A percentile compares a stretch with the other conserved stretches of the same genome.
phyloP scores from a whole-genome alignment of 2,329 filamentous ascomycete species.

The Diaporthe velutina region DNA sequence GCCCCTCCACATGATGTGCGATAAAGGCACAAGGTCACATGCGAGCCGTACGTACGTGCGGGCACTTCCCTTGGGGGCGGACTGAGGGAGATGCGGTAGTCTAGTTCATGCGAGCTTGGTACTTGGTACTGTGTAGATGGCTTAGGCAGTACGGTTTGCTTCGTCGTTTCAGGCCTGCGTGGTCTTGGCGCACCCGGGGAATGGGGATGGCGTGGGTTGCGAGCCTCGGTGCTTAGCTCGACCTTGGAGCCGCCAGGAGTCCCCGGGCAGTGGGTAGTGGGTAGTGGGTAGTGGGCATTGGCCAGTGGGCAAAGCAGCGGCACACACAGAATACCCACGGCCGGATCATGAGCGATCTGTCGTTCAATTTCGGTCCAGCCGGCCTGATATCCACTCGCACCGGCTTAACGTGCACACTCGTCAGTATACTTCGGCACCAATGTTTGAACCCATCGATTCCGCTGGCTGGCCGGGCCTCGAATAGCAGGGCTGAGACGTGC shows the following conservation, averaged over 20 bases:
- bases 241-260: background rate
- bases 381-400: background rate
- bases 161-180: slow-evolving; percentile 22
- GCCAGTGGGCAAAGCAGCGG: no score
- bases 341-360: background rate
- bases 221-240: background rate
- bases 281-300: no score
- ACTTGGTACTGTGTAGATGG: background rate
- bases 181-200: slow-evolving; percentile 10
- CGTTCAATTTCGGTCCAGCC: background rate
- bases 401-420: background rate
- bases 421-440: slow-evolving; percentile 14
- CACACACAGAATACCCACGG: background rate
- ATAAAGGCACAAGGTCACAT: background rate
- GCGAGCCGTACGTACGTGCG: background rate
- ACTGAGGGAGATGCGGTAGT: background rate
- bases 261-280: no score
- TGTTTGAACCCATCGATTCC: slow-evolving; percentile 14
- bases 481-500: slow-evolving; percentile 28
- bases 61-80: background rate
- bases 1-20: background rate
- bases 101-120: background rate
- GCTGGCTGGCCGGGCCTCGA: slow-evolving; percentile 16
- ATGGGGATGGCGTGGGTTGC: slow-evolving; percentile 9
- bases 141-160: background rate